phyloP scores from a whole-genome alignment of 805 yeast species.

The Metschnikowia picachoensis region DNA sequence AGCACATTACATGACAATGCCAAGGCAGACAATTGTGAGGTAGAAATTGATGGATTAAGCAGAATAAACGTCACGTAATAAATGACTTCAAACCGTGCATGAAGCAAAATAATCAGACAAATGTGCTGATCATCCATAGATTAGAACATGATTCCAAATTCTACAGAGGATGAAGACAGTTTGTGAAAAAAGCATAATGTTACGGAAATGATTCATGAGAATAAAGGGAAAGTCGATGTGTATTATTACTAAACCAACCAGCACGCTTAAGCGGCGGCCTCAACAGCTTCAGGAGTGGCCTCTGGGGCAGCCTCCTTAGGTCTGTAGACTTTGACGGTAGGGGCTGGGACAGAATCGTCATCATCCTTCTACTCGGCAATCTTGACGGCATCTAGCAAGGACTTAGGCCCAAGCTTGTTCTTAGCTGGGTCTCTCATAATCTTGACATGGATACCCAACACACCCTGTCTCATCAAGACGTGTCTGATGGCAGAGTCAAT shows the following conservation, averaged over 20 bases:
- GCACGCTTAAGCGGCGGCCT: conserved; percentile 16
- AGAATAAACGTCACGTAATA: too few species aligned
- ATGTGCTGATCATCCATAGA: too few species aligned
- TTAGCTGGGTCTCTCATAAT: conserved; percentile 97
- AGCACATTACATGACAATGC: too few species aligned
- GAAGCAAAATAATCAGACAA: too few species aligned
- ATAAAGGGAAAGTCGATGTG: neutral
- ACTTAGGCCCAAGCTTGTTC: conserved; percentile 79
- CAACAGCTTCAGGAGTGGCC: conserved; percentile 23
- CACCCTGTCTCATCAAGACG: conserved; percentile 99
- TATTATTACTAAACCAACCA: neutral
- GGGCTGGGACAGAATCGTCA: conserved; percentile 67
- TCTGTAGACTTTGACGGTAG: conserved; percentile 76
- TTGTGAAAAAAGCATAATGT: too few species aligned
- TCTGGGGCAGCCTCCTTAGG: conserved; percentile 28
- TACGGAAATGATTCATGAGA: too few species aligned
- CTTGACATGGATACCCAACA: conserved; percentile 98
- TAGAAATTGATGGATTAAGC: too few species aligned
- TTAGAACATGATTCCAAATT: too few species aligned
- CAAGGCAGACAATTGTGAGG: too few species aligned
- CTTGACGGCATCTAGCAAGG: conserved; percentile 93
- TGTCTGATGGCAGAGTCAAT: conserved; percentile 99
- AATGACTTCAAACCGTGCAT: too few species aligned
- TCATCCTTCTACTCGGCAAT: conserved; percentile 95
- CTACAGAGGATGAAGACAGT: too few species aligned